Evolutionary conservation across 2,329 filamentous ascomycete species (phyloP), one percentile per base, ranked within the genome.

Genomic region (Sclerotinia nivalis): DNA sequence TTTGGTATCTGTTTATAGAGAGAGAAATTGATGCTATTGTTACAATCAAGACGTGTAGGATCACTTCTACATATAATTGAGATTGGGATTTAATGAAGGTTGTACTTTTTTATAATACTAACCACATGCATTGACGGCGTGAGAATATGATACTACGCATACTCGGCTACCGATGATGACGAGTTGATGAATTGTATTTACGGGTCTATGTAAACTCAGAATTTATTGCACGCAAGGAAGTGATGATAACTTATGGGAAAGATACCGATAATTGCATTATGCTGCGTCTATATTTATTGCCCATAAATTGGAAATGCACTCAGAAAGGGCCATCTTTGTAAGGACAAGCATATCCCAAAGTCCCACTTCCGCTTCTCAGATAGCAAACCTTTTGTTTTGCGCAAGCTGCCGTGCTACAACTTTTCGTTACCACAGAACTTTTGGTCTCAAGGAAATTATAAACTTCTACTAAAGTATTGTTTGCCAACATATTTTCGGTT

Each of bases 371-470:
- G 31, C 74, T 74, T 31, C 76, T 70, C 31, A 78, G 69, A 66
- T 77, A 78, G 55, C 77, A 78, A 34, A 78, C 73, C 69, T 78
- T 78, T 62, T 76, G 74, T 68, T 70, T 69, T 3, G 73, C 71
- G 68, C 73, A 75, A 22, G 71, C 72, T 9, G 50, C 66, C 4
- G 60, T 74, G 22, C 61, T 73, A 50, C 76, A 76, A 13, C 68
- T 73, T 50, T 72, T 71, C 71, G 50, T 56, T 71, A 62, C 49
- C 15, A 50, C 56, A 20, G 59, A 67, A 55, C 68, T 77, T 72
- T 78, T 78, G 1, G 75, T 75, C 60, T 76, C 73, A 37, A 75
- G 73, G 13, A 66, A 58, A 28, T 75, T 77, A 69, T 78, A 78
- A 31, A 69, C 68, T 58, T 78, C 69, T 0, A 77, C 74, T 18